A percentile compares a stretch with the other conserved stretches of the same genome.
Evolutionary conservation across 331 rosid genomes (phyloP).

Genomic region (Quercus lobata): DNA sequence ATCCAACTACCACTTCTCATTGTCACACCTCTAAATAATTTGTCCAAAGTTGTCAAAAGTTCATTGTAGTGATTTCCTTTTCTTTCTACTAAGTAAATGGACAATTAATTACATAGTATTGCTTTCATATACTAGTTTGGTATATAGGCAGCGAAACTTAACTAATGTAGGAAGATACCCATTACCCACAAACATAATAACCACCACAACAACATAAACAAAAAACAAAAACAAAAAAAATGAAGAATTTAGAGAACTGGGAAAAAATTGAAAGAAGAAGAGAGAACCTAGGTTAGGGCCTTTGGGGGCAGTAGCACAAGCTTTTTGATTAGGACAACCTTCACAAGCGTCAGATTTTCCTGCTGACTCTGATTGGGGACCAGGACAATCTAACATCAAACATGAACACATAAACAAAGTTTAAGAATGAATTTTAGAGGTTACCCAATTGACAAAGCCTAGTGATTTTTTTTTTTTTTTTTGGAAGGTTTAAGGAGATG

Average conservation of each 20-base stretch:
- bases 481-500: neutral
- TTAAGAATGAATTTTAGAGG: too few species aligned
- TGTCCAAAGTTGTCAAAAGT: too few species aligned
- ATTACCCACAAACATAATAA: neutral
- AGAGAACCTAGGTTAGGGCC: conserved; percentile 84
- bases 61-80: too few species aligned
- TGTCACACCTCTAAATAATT: too few species aligned
- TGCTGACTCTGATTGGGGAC: conserved; percentile 58
- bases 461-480: too few species aligned
- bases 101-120: too few species aligned
- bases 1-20: too few species aligned
- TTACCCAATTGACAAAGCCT: neutral
- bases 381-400: conserved; percentile 29
- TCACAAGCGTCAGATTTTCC: conserved; percentile 76
- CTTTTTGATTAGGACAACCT: conserved; percentile 90
- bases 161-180: too few species aligned
- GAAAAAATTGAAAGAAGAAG: neutral
- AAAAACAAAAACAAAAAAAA: neutral
- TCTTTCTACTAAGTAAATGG: too few species aligned
- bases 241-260: neutral
- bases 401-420: too few species aligned
- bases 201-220: neutral
- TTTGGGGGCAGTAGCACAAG: conserved; percentile 89
- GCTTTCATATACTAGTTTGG: too few species aligned
- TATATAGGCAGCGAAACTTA: too few species aligned